Conservation (phyloP, 225 moss, liverwort and hornwort species). For the Marchantia paleacea region DNA sequence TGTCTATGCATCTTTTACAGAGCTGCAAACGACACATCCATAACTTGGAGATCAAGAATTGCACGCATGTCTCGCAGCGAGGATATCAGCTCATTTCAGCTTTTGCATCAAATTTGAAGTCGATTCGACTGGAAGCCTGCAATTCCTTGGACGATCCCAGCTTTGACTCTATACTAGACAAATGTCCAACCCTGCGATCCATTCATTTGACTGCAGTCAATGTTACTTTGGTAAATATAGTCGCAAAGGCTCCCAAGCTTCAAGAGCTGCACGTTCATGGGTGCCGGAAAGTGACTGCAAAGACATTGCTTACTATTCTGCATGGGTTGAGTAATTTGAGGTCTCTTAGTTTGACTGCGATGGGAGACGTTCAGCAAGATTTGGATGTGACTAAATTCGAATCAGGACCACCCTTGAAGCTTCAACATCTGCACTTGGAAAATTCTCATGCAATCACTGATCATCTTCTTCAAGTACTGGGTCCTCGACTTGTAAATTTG, state of each 20-base stretch:
- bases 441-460: constrained; percentile 28
- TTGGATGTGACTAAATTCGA: constrained; percentile 22
- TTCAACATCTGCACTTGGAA: constrained; percentile 29
- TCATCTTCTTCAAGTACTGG: constrained; percentile 15
- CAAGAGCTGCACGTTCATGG: constrained; percentile 30
- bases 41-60: constrained; percentile 36
- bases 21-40: constrained; percentile 37
- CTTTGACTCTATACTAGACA: constrained; percentile 28
- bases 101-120: constrained; percentile 35
- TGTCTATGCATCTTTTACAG: constrained; percentile 28
- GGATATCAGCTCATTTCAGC: constrained; percentile 36
- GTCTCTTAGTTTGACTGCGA: constrained; percentile 21
- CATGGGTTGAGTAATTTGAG: constrained; percentile 25
- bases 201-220: constrained; percentile 28
- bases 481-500: constrained; percentile 21
- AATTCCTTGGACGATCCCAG: constrained; percentile 29
- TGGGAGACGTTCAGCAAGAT: constrained; percentile 20
- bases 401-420: constrained; percentile 12
- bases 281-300: constrained; percentile 22
- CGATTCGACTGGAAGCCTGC: constrained; percentile 26
- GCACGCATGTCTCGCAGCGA: constrained; percentile 26
- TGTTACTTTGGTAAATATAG: constrained; percentile 20
- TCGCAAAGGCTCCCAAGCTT: constrained; percentile 26
- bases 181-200: constrained; percentile 25
- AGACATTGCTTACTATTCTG: constrained; percentile 26